These are phyloP conservation scores for Canavalia gladiata DNA, from an alignment of 306 rosid genomes.

Conservation along the genomic window DNA sequence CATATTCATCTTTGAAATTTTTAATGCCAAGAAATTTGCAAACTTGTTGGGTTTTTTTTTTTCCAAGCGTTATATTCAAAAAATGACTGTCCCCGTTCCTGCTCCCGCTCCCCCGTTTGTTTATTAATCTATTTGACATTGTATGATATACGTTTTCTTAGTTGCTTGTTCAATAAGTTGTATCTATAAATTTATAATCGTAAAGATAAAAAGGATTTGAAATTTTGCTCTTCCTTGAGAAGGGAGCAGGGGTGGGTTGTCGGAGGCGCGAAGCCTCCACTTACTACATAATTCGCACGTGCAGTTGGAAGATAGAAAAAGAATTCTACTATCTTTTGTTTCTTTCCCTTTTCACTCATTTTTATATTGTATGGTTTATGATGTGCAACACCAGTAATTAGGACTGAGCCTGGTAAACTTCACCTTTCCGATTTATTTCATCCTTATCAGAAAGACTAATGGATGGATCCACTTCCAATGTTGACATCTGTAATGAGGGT, in stretches of 20 bases:
- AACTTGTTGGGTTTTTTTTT: too few species aligned
- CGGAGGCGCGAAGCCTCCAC: slow-evolving; percentile 11
- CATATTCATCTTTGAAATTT: neutral
- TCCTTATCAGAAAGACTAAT: slow-evolving; percentile 53
- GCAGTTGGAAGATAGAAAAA: slow-evolving; percentile 27
- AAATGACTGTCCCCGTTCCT: too few species aligned
- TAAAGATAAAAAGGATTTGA: slow-evolving; percentile 17
- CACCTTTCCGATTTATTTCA: slow-evolving; percentile 60
- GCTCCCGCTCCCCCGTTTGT: too few species aligned
- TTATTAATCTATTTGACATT: too few species aligned
- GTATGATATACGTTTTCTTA: too few species aligned
- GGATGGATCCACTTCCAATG: slow-evolving; percentile 62
- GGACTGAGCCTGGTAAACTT: slow-evolving; percentile 62
- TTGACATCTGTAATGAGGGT: slow-evolving; percentile 71
- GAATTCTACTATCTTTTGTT: neutral
- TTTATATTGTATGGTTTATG: slow-evolving; percentile 4
- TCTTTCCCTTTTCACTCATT: slow-evolving; percentile 21
- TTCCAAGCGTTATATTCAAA: too few species aligned
- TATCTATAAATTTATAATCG: slow-evolving; percentile 19
- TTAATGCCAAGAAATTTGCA: neutral
- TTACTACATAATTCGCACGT: slow-evolving; percentile 15
- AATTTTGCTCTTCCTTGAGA: slow-evolving; percentile 21
- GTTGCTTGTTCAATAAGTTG: neutral
- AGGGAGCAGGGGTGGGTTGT: slow-evolving; percentile 9
- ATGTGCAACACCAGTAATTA: slow-evolving; percentile 35